Evolutionary conservation across 371 early-diverging fungal species (phyloP), one percentile per base, ranked within the genome.

Genomic region (Mortierella sp.): DNA sequence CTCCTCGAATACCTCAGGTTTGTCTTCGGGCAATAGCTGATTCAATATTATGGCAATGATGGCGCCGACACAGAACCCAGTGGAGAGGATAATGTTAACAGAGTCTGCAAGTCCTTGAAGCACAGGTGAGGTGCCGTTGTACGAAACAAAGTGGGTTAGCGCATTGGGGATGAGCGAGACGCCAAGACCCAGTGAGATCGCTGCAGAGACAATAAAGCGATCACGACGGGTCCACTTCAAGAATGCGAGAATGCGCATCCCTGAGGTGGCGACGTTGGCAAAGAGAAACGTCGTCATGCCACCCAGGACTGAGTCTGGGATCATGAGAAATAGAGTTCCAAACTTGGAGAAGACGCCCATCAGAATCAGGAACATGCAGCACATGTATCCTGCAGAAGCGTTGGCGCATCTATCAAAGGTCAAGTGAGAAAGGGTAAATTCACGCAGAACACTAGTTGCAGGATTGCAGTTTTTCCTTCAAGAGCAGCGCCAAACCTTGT

Each of bases 161-260:
- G 88, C 89, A 40, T 73, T 78, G 12, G 85, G 85, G 2, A 84
- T 82, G 19, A 89, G 58, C 0, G 82, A 78, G 2, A 84, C 84
- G 22, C 90, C 90, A 49, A 90, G 48, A 2, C 88, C 90, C 53
- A 89, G 47, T 12, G 69, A 53, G 54, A 81, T 39, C 21, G 81
- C 54, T 4, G 73, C 45, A 2, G 82, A 61, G 1, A 82, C 67
- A 52, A 69, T 74, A 14, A 71, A 73, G 16, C 90, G 80, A 60
- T 88, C 88, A 22, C 90, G 88, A 48, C 90, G 81, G 4, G 89
- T 87, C 88, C 88, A 89, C 21, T 80, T 61, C 57, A 87, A 55
- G 73, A 85, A 86, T 13, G 87, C 81, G 48, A 89, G 69, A 41
- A 89, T 89, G 71, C 87, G 85, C 31, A 89, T 85, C 63, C 89